phyloP scores from a whole-genome alignment of 306 rosid genomes.

The Prunus mongolica region DNA sequence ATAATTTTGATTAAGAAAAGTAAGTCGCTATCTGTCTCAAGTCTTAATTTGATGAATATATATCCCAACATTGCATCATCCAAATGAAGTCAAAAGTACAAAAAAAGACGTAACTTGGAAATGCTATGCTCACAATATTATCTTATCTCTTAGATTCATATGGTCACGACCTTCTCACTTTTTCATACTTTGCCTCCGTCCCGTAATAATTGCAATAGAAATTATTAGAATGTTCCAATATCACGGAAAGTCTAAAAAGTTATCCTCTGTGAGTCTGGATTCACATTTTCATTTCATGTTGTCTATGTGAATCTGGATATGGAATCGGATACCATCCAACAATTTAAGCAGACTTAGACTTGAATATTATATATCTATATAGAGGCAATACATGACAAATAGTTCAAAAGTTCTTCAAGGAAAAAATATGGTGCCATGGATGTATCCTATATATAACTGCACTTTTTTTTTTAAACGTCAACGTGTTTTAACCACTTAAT shows the following conservation, averaged over 20 bases:
- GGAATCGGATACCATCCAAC: neutral
- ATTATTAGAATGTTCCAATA: neutral
- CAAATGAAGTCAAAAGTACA: slow-evolving; percentile 8
- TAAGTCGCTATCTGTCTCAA: neutral
- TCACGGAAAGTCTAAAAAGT: slow-evolving; percentile 11
- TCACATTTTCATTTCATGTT: neutral
- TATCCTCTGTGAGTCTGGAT: neutral
- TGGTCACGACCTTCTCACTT: neutral
- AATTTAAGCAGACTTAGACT: too few relatives aligned
- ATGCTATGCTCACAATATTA: neutral
- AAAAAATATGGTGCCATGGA: too few relatives aligned
- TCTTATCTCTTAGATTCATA: slow-evolving; percentile 4
- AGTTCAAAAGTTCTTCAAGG: too few relatives aligned
- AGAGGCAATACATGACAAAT: too few relatives aligned
- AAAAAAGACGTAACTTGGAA: slow-evolving; percentile 8
- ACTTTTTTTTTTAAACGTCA: too few relatives aligned
- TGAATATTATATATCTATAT: too few relatives aligned
- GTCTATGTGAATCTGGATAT: neutral
- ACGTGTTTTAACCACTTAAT: too few relatives aligned
- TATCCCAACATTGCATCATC: neutral
- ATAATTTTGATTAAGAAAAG: neutral
- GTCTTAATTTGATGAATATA: neutral
- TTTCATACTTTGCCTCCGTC: neutral
- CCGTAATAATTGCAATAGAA: neutral
- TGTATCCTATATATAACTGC: too few relatives aligned